Evolutionary conservation across 768 basidiomycete species (phyloP), one percentile per base, ranked within the genome.

Genomic region (Termitomyces sp.): DNA sequence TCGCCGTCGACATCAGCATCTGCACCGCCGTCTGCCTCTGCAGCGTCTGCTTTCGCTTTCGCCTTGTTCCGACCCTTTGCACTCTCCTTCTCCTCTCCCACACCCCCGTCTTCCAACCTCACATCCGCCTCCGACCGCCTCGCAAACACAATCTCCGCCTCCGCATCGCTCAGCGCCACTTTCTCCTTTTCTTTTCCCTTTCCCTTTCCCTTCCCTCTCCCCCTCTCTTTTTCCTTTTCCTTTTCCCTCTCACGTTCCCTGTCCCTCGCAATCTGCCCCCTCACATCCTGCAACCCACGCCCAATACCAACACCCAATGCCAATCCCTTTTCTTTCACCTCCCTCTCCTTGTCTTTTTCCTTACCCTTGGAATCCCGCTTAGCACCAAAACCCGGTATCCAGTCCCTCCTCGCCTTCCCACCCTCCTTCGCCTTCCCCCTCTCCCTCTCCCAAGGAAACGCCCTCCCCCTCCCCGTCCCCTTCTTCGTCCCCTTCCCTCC

Each of bases 381-480:
- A 14, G 16, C 41, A 35, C 59, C 23, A 37, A 49, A 16, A 42
- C 32, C 54, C 6, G 59, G 52, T 1, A 61, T 64, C 63, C 63
- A 64, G 12, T 61, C 61, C 25, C 52, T 52, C 53, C 52, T 55
- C 21, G 57, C 14, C 39, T 14, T 57, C 57, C 59, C 51, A n/a
- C 57, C 16, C 35, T 19, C 41, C 43, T 56, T 48, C 42, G 51
- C 48, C 8, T 34, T 44, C 5, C 6, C 28, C 10, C 10, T n/a
- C 1, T n/a, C n/a, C 41, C 55, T 49, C 25, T 51, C 46, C 12
- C 54, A 66, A 63, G 49, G 48, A 54, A 32, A 32, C 27, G 21
- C 59, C 55, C 56, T 78, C 74, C 73, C 49, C 48, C 50, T 52
- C 58, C 21, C 52, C 60, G 11, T 62, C 62, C 54, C 59, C 64